phyloP scores from a whole-genome alignment of 768 basidiomycete genomes.

The Hericium alpestre region DNA sequence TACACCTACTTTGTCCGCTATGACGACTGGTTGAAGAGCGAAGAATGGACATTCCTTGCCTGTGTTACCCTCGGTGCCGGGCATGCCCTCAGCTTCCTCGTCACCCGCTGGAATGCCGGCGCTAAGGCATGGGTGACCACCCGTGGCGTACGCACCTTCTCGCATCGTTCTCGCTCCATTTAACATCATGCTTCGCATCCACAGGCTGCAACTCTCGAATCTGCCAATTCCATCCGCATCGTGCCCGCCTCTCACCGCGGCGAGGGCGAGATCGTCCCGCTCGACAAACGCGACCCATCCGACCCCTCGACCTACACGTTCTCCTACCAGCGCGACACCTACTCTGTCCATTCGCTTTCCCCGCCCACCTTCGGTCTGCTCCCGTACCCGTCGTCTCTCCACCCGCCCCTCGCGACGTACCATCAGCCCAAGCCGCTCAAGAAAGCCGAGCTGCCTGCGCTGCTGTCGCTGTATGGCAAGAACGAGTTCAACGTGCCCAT shows the following conservation, averaged over 20 bases:
- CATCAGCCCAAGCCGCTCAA: conserved; percentile 47
- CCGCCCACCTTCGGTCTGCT: conserved; percentile 65
- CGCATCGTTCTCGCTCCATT: neutral
- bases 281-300: conserved; percentile 49
- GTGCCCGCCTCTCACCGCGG: conserved; percentile 76
- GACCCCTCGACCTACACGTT: conserved; percentile 69
- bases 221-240: conserved; percentile 75
- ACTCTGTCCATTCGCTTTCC: conserved; percentile 49
- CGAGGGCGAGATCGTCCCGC: conserved; percentile 76
- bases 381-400: conserved; percentile 74
- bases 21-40: conserved; percentile 81
- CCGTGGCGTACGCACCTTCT: conserved; percentile 39
- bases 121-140: conserved; percentile 78
- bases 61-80: conserved; percentile 75
- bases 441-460: conserved; percentile 33
- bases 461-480: conserved; percentile 68
- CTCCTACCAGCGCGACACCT: conserved; percentile 91
- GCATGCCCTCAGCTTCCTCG: conserved; percentile 86
- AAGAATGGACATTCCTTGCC: conserved; percentile 97
- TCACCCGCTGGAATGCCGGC: conserved; percentile 80
- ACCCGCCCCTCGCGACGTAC: conserved; percentile 62
- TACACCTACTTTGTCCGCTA: conserved; percentile 91
- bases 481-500: conserved; percentile 98
- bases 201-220: conserved; percentile 52
- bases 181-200: neutral